These are phyloP conservation scores for Cladophialophora immunda DNA, from an alignment of 2,329 filamentous ascomycete species.

Conservation along the genomic window DNA sequence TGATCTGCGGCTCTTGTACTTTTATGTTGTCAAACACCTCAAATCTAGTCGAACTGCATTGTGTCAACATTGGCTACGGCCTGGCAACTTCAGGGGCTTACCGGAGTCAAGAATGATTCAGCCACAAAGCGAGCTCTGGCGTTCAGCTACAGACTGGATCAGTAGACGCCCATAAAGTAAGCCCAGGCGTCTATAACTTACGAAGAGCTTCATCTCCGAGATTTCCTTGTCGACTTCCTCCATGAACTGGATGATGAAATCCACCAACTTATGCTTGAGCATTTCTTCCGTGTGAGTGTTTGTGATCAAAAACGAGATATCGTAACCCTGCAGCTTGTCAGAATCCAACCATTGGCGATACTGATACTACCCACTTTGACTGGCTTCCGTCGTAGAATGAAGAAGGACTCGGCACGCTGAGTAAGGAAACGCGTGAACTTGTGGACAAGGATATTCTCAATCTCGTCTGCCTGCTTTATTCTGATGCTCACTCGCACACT, in stretches of 20 bases:
- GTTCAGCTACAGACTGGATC: conserved; percentile 73
- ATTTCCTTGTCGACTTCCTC: conserved; percentile 99
- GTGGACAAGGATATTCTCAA: conserved; percentile 96
- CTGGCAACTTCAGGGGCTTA: conserved; percentile 54
- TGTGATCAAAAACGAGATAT: conserved; percentile 98
- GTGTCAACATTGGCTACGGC: conserved; percentile 14
- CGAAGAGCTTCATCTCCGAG: conserved; percentile 99
- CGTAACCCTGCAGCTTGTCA: conserved; percentile 76
- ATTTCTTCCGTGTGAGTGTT: conserved; percentile 99
- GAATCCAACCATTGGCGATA: not conserved
- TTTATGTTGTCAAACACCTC: not conserved
- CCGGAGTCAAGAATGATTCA: conserved; percentile 96
- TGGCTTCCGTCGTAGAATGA: conserved; percentile 92
- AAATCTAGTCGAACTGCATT: conserved; percentile 32
- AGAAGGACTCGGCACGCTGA: conserved; percentile 95
- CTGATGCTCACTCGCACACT: conserved; percentile 96
- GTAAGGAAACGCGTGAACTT: conserved; percentile 98
- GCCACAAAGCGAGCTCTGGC: conserved; percentile 96
- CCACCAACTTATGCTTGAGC: conserved; percentile 98
- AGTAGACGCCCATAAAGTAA: conserved; percentile 39
- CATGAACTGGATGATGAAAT: conserved; percentile 99
- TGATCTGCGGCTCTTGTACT: not conserved
- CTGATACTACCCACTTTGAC: conserved; percentile 72
- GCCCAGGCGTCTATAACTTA: conserved; percentile 49
- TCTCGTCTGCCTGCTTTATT: conserved; percentile 99